Evolutionary conservation across 179 eudicot species (phyloP).

Genomic region (Sideroxylon spinosum): DNA sequence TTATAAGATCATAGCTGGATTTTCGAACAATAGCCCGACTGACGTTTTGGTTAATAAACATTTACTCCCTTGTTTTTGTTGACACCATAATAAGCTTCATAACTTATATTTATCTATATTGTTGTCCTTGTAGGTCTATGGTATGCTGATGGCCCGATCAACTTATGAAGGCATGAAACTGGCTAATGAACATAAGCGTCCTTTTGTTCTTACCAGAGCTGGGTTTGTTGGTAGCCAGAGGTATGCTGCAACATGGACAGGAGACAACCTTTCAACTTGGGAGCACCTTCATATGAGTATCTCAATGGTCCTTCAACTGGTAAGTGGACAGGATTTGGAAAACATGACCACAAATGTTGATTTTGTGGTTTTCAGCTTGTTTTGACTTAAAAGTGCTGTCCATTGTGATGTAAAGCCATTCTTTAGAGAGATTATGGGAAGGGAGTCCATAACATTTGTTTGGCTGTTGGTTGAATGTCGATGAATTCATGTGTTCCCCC

Average conservation of each 20-base stretch:
- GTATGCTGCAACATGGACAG: slow-evolving; percentile 99
- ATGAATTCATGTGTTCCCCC: too few relatives aligned
- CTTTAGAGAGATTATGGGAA: too few relatives aligned
- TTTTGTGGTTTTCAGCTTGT: not conserved
- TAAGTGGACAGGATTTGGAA: slow-evolving; percentile 29
- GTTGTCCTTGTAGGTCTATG: slow-evolving; percentile 60
- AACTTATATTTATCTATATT: slow-evolving; percentile 2
- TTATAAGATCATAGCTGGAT: not conserved
- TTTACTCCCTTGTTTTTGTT: not conserved
- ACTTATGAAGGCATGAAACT: slow-evolving; percentile 91
- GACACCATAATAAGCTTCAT: not conserved
- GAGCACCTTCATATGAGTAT: slow-evolving; percentile 97
- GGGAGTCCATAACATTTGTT: too few relatives aligned
- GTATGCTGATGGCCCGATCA: slow-evolving; percentile 95
- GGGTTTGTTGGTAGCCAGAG: slow-evolving; percentile 97
- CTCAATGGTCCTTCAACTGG: slow-evolving; percentile 95
- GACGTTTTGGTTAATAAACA: not conserved
- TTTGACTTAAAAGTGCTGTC: not conserved
- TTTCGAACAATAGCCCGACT: not conserved
- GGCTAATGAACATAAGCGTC: slow-evolving; percentile 64
- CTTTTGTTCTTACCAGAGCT: slow-evolving; percentile 97
- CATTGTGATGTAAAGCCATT: not conserved
- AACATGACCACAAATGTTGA: slow-evolving; percentile 10
- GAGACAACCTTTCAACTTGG: slow-evolving; percentile 99
- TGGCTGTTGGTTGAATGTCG: too few relatives aligned